phyloP scores from a whole-genome alignment of 1,284 basidiomycete species.

The Malassezia furfur region DNA sequence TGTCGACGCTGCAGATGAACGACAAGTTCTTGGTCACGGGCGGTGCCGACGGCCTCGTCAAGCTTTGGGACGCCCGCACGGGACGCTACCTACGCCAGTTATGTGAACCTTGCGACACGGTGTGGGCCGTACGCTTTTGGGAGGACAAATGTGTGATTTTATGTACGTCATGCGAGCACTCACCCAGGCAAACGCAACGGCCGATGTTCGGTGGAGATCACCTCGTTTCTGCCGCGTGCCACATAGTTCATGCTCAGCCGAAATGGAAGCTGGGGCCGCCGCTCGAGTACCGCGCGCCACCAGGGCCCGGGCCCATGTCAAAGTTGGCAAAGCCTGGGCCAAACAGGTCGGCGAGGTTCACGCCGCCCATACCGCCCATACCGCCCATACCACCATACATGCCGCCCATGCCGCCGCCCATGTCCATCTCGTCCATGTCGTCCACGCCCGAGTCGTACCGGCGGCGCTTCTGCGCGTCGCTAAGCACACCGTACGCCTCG shows the following conservation, averaged over 20 bases:
- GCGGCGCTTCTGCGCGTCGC: slow-evolving; percentile 36
- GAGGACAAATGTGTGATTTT: slow-evolving; percentile 71
- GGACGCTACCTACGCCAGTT: slow-evolving; percentile 40
- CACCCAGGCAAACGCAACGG: slow-evolving; percentile 57
- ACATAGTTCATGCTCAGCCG: slow-evolving; percentile 5
- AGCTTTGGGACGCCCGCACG: slow-evolving; percentile 60
- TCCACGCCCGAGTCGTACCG: slow-evolving; percentile 45
- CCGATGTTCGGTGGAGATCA: slow-evolving; percentile 79
- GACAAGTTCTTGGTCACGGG: slow-evolving; percentile 53
- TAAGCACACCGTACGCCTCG: slow-evolving; percentile 42
- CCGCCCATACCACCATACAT: slow-evolving; percentile 18
- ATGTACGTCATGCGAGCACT: slow-evolving; percentile 49
- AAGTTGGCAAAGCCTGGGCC: slow-evolving; percentile 23
- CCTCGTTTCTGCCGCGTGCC: slow-evolving; percentile 39
- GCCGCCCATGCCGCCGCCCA: slow-evolving; percentile 19
- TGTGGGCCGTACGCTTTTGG: slow-evolving; percentile 77
- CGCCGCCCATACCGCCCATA: slow-evolving; percentile 23
- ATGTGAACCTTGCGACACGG: slow-evolving; percentile 55
- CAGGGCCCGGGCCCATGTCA: slow-evolving; percentile 18
- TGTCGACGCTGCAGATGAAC: slow-evolving; percentile 83
- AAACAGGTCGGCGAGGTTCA: slow-evolving; percentile 45
- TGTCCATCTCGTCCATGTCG: slow-evolving; percentile 31
- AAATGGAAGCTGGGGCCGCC: slow-evolving; percentile 12
- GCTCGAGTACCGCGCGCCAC: slow-evolving; percentile 12
- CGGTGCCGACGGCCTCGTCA: slow-evolving; percentile 83